Evolutionary conservation across 2,329 filamentous ascomycete species (phyloP).

Genomic region (Colletotrichum australisinense): DNA sequence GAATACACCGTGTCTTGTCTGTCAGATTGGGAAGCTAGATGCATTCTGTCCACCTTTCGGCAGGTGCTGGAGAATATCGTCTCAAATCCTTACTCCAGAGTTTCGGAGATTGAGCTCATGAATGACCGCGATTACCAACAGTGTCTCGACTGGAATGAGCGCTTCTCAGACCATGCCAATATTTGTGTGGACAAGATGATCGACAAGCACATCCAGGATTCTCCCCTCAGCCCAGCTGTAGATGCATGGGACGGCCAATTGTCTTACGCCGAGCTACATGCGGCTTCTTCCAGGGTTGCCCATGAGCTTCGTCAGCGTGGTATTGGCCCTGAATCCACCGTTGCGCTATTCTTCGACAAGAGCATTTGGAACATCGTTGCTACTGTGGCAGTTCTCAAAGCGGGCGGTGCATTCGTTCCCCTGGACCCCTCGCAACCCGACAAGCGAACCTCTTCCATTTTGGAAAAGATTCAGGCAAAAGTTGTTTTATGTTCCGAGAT

Average conservation of each 20-base stretch:
- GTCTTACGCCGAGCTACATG: slow-evolving; percentile 40
- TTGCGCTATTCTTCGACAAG: slow-evolving; percentile 44
- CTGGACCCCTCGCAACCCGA: slow-evolving; percentile 37
- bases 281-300: slow-evolving; percentile 37
- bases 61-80: slow-evolving; percentile 12
- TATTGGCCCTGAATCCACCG: slow-evolving; percentile 10
- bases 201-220: not conserved
- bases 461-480: slow-evolving; percentile 18
- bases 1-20: not conserved
- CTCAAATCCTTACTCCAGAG: not conserved
- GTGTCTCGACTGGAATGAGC: slow-evolving; percentile 10
- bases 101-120: slow-evolving; percentile 16
- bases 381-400: slow-evolving; percentile 36
- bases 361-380: slow-evolving; percentile 40
- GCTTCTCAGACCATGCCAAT: not conserved
- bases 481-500: slow-evolving; percentile 17
- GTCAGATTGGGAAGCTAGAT: slow-evolving; percentile 19
- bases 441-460: slow-evolving; percentile 31
- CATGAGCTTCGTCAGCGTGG: not conserved
- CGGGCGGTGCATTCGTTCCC: slow-evolving; percentile 30
- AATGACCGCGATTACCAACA: slow-evolving; percentile 11
- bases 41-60: not conserved
- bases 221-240: slow-evolving; percentile 37
- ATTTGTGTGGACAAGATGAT: slow-evolving; percentile 4
- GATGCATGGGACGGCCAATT: slow-evolving; percentile 40